These are phyloP conservation scores for Suillus fuscotomentosus DNA, from an alignment of 768 basidiomycete genomes.

Conservation along the genomic window DNA sequence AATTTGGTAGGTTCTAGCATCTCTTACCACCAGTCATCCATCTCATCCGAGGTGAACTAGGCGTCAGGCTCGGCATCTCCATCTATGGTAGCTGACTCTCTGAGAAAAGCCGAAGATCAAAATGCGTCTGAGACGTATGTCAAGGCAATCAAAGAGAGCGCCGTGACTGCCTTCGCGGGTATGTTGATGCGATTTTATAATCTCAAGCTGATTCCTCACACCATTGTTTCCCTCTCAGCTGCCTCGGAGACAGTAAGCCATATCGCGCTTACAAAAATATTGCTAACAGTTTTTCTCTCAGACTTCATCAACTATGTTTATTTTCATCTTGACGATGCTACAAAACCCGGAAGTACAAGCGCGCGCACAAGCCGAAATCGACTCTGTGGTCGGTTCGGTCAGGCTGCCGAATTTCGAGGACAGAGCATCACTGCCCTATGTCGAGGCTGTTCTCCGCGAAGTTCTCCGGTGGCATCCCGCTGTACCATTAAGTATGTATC, in stretches of 20 bases:
- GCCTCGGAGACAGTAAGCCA: constrained; percentile 28
- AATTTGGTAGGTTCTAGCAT: constrained; percentile 25
- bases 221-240: constrained; percentile 12
- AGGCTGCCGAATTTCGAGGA: constrained; percentile 32
- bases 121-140: constrained; percentile 9
- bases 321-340: constrained; percentile 36
- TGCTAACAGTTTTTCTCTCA: constrained; percentile 11
- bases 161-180: constrained; percentile 31
- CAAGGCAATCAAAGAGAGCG: constrained; percentile 26
- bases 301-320: constrained; percentile 31
- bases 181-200: neutral
- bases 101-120: constrained; percentile 13
- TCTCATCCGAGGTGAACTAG: constrained; percentile 9
- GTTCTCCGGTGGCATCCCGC: constrained; percentile 36
- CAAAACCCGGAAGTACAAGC: constrained; percentile 35
- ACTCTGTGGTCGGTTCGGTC: constrained; percentile 26
- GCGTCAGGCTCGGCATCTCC: constrained; percentile 21
- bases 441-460: constrained; percentile 32
- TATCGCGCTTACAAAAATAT: neutral
- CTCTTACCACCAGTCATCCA: neutral
- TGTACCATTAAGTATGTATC: constrained; percentile 21
- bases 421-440: constrained; percentile 24
- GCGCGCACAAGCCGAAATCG: constrained; percentile 39
- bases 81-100: constrained; percentile 27
- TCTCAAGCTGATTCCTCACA: neutral